Percentiles rank a stretch among this genome's conserved stretches.
phyloP scores from a whole-genome alignment of 148 eudicot species.

The Limonium bicolor region DNA sequence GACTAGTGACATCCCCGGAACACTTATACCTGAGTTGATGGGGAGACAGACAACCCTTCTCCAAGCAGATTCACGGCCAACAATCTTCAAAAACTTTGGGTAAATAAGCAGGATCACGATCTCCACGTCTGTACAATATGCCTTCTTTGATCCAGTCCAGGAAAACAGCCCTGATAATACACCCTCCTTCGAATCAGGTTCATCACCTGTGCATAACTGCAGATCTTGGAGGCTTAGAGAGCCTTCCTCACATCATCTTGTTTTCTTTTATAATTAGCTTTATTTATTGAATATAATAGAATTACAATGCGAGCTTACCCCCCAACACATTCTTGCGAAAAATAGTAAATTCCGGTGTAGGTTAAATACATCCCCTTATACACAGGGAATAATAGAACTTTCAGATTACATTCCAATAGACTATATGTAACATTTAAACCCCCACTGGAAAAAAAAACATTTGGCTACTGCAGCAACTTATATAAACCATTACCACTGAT shows the following conservation, averaged over 20 bases:
- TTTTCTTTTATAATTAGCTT: not conserved
- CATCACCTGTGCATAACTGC: not conserved
- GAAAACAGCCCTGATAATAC: not conserved
- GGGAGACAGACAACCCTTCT: conserved; percentile 1
- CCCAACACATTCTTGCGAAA: too few relatives aligned
- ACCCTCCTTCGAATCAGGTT: not conserved
- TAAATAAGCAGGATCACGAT: not conserved
- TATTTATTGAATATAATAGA: too few relatives aligned
- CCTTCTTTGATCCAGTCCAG: not conserved
- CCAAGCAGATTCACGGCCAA: not conserved
- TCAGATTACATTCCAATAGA: too few relatives aligned
- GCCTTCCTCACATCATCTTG: not conserved
- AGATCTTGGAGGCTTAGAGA: not conserved
- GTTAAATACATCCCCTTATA: too few relatives aligned
- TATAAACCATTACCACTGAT: too few relatives aligned
- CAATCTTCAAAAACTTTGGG: not conserved
- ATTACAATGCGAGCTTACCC: too few relatives aligned
- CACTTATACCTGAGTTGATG: conserved; percentile 1
- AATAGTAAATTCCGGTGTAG: too few relatives aligned
- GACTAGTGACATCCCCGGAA: not conserved
- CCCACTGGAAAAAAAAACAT: too few relatives aligned
- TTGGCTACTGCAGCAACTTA: too few relatives aligned
- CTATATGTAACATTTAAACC: too few relatives aligned
- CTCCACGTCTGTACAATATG: not conserved
- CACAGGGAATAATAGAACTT: too few relatives aligned